Base-by-base conservation (phyloP, 169 alveolate genomes). In the Plasmodium reichenowi region DNA sequence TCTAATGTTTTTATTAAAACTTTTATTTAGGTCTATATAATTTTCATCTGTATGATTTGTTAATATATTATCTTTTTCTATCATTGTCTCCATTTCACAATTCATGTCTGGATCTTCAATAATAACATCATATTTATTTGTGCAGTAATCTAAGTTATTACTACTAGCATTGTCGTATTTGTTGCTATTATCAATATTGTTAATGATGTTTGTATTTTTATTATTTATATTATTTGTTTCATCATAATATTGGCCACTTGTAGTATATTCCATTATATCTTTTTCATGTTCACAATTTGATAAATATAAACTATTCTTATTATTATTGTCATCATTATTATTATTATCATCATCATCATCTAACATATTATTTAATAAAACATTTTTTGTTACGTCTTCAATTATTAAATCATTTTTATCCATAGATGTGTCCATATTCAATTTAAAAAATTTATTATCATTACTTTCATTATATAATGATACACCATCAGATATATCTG, bases 121-220 rank as follows among this genome's bases (percentile, higher is more conserved):
- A 66, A 43, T 78, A 7, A 64, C 43, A 52, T 78, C 78, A 50
- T n/a, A 32, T 20, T 17, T 38, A 13, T 63, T 17, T 29, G 2
- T 78, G 22, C 60, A 52, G 17, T 47, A 58, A 58, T 20, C 47
- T 22, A 47, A 8, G 12, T 13, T 38, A 26, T 48, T 48, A 66
- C 67, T 54, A 20, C 54, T 66, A 59, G 10, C 0, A 54, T 13
- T 48, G 63, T 45, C 52, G n/a, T 47, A 17, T 29, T 6, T 59
- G 12, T 48, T 60, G 20, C 6, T 60, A 10, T 20, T 60, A 29
- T 32, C 22, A 32, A 12, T 22, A 32, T 12, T 20, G 50, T 38
- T 47, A 32, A 17, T 48, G 17, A 17, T 24, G 29, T 24, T 54
- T 13, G 22, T 70, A n/a, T 10, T 17, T 15, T 60, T 70, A 0